Percentiles rank a stretch among this genome's conserved stretches.
Conservation (phyloP, 148 eudicot genomes). For the Rhododendron simsii region DNA sequence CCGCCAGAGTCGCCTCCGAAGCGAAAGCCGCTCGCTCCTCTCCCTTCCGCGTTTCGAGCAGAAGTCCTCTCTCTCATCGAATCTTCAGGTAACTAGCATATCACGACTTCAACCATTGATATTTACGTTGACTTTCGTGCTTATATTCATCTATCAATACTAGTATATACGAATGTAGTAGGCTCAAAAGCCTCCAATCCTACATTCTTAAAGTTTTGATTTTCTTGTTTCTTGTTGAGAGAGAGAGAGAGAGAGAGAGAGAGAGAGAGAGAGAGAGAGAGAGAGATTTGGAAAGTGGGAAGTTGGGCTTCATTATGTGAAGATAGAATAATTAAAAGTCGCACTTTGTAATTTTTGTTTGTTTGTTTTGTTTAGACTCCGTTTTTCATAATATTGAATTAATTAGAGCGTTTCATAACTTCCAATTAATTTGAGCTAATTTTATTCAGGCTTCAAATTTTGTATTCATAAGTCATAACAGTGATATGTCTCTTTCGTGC, state of each 20-base stretch:
- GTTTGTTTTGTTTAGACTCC: neutral
- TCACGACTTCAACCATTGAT: neutral
- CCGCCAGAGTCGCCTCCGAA: neutral
- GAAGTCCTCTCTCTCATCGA: constrained; percentile 43
- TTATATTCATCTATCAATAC: neutral
- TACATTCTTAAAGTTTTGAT: neutral
- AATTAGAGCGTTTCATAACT: neutral
- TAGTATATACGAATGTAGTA: neutral
- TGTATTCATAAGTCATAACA: neutral
- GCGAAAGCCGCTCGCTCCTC: constrained; percentile 52
- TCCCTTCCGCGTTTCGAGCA: constrained; percentile 43
- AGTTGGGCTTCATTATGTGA: neutral
- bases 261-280: neutral
- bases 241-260: neutral
- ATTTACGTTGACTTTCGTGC: neutral
- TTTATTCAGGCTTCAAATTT: neutral
- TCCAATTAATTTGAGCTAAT: neutral
- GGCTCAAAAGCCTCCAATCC: neutral
- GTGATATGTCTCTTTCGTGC: neutral
- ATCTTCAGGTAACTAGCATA: constrained; percentile 43
- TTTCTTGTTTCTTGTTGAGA: neutral
- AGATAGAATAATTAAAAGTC: neutral
- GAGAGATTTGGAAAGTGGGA: too few species aligned
- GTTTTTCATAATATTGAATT: neutral
- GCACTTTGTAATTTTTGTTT: neutral